Base-by-base conservation (phyloP, 345 rosid species). In the Euclidium syriacum region DNA sequence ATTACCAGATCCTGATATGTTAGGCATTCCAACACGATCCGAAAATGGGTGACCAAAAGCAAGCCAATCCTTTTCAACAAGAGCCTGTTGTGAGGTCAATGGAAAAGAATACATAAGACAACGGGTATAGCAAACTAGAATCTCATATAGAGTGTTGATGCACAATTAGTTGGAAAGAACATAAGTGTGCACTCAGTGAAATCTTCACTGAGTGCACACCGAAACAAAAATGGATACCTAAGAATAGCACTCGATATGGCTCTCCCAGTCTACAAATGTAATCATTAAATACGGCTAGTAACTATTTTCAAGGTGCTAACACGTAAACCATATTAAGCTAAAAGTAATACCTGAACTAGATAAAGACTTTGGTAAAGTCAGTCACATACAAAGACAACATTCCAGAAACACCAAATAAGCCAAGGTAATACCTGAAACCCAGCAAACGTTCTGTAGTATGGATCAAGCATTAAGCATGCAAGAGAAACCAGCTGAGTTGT, bases 21-120 rank as follows among this genome's bases (percentile, higher is more conserved):
- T 76, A 25, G 97, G 99, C 86, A 87, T 84, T 72, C 99, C 99
- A 51, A 83, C 66, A 40, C 97, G 99, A 67, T 94, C 97, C 16
- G 96, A 82, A 80, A 94, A 87, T 35, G 97, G 97, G 80, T 90
- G 99, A 42, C 99, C 97, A 81, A 87, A 94, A 64, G 99, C 99
- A 58, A 90, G 87, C 99, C 99, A 94, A 71, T 94, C 99, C 70
- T 94, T 94, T 76, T 94, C 97, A 51, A 90, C 63, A 62, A 94
- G 95, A 52, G 96, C 96, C 99, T 94, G 79, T 10, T 53, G 50
- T 54, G 43, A 53, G 50, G 49, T 54, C 47, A 46, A 54, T 30
- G 38, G 29, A 44, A 43, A 53, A 36, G 7, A 36, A 15, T 16
- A 54, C 27, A 62, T 70, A 70, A 62, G 74, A 62, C 17, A 55